Evolutionary conservation across 768 basidiomycete genomes (phyloP), one percentile per base, ranked within the genome.

Genomic region (Xerocomellus intermedius): DNA sequence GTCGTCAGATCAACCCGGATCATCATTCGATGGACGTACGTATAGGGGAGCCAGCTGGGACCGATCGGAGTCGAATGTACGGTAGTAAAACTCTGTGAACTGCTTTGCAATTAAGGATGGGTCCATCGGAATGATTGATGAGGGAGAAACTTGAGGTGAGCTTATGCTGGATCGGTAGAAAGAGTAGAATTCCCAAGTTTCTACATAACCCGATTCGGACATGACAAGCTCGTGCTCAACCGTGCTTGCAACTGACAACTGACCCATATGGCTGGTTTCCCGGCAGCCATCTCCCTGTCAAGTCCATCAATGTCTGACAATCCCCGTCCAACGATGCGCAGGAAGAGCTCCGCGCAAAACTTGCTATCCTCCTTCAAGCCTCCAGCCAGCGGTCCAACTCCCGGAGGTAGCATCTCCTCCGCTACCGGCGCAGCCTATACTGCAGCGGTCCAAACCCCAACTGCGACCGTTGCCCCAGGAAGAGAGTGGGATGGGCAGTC

Each of bases 261-360:
- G 8, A 30, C 26, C 16, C 26, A 13, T 19, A 64, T 65, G 64
- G 53, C 64, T 26, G 46, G 52, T 39, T 70, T 64, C 56, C 55
- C 60, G 46, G n/a, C 57, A 19, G 33, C 58, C 8, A 42, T 51
- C 32, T 55, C 66, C 43, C 49, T 57, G 49, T 45, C 67, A 59
- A 64, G 59, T 41, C 65, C 67, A 52, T 59, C 67, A 51, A 69
- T 68, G 71, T 64, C 65, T 16, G 72, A 62, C 26, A 28, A 52
- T 30, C 53, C 69, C 1, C 82, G 84, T 50, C 87, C 89, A 28
- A 61, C 75, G 8, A 86, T 94, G 80, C 86, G 90, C 61, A 83
- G 91, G 60, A 94, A 93, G 75, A 89, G 89, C 19, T 91, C 89
- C 12, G 90, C 86, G 12, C 90, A 88, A 74, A 90, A 92, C 71